Evolutionary conservation across 2,329 filamentous ascomycete genomes (phyloP), one percentile per base, ranked within the genome.

Genomic region (Ceratocystis variospora): DNA sequence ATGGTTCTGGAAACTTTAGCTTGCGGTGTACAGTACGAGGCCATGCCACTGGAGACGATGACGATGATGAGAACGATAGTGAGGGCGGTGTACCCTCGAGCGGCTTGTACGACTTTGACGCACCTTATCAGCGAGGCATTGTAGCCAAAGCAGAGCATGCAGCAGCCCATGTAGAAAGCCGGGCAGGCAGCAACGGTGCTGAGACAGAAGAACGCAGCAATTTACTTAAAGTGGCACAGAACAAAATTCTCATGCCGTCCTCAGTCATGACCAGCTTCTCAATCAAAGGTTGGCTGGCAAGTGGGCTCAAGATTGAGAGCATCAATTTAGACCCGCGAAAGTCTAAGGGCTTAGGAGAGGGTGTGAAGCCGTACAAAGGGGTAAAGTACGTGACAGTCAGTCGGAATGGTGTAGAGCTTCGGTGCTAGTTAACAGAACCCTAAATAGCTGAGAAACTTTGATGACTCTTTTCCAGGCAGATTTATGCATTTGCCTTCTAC

Each of bases 321-420:
- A 82, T 91, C 72, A 73, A 85, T 72, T 75, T 90, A 71, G 80
- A 91, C 73, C 79, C 84, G n/a, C 87, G 89, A 74, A 91, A 87
- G 77, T 96, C 90, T 75, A 83, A 87, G 67, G 94, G 94, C 0
- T 72, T 99, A 59, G 90, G 90, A 0, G 90, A 96, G 70, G 85
- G 88, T 1, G 85, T 97, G 48, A 95, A 91, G 76, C 94, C 94
- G 28, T 97, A 96, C 76, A 99, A 97, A 77, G 94, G 94, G 1
- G 94, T 99, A 70, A 99, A 99, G 77, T 99, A 99, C 76, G 75
- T 99, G 71, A 96, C 92, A 17, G 79, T 87, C 62, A 87, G 84
- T 72, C 84, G 83, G 69, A 81, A 81, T 15, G 85, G 84, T 25
- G 78, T 87, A 53, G 85, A 87, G 74, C 80, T 85, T 70, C 77